phyloP scores from a whole-genome alignment of 2,329 filamentous ascomycete genomes.

The Colletotrichum euphorbiae region DNA sequence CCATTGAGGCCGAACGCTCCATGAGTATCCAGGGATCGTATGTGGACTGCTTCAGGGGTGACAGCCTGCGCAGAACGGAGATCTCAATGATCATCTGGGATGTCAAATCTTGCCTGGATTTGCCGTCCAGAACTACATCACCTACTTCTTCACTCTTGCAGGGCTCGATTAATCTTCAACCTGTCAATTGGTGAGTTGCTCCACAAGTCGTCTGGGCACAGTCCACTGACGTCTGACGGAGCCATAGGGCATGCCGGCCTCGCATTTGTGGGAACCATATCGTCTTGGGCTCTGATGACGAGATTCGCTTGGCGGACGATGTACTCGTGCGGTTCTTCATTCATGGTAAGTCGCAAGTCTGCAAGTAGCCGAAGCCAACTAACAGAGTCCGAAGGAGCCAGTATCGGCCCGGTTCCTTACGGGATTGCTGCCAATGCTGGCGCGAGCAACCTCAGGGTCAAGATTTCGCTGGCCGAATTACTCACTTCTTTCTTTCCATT shows the following conservation, averaged over 20 bases:
- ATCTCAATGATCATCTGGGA: too few species aligned
- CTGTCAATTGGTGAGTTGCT: not conserved
- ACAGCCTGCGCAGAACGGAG: too few species aligned
- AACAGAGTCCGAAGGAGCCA: slow-evolving; percentile 14
- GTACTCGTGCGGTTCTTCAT: slow-evolving; percentile 54
- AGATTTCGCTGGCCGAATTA: slow-evolving; percentile 55
- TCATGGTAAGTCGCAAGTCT: slow-evolving; percentile 55
- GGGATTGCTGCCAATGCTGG: slow-evolving; percentile 56
- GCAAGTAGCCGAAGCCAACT: too few species aligned
- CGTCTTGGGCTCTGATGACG: too few species aligned
- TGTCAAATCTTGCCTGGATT: too few species aligned
- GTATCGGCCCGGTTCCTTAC: slow-evolving; percentile 49
- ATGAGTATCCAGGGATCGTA: too few species aligned
- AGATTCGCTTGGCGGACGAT: slow-evolving; percentile 58
- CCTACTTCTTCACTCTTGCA: slow-evolving; percentile 58
- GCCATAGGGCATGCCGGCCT: not conserved
- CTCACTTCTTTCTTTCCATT: slow-evolving; percentile 62
- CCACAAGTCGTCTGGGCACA: rapidly evolving
- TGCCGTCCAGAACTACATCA: slow-evolving; percentile 49
- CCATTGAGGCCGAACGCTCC: too few species aligned
- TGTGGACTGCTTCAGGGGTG: too few species aligned
- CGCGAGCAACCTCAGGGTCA: slow-evolving; percentile 54
- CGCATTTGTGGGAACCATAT: slow-evolving; percentile 55
- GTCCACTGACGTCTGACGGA: not conserved
- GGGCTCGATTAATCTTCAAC: slow-evolving; percentile 42